A percentile compares a stretch with the other conserved stretches of the same genome.
Conservation (phyloP, 495 filamentous ascomycete genomes). For the Podospora fimiseda region DNA sequence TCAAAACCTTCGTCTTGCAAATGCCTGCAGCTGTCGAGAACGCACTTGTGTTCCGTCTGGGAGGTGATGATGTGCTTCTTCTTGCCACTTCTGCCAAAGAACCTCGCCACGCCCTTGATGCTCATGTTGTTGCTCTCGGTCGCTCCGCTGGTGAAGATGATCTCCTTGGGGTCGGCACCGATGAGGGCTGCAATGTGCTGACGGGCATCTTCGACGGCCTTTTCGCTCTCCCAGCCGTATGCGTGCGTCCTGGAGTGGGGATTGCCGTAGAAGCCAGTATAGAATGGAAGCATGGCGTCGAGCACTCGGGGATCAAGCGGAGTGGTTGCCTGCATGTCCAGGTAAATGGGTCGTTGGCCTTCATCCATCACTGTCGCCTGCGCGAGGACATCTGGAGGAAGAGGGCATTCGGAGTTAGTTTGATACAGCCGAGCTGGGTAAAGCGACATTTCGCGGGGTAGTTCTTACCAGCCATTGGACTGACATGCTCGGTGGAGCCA, state of each 20-base stretch:
- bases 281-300: slow-evolving; percentile 93
- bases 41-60: slow-evolving; percentile 98
- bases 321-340: slow-evolving; percentile 99
- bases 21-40: slow-evolving; percentile 93
- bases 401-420: slow-evolving; percentile 1
- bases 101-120: slow-evolving; percentile 93
- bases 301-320: slow-evolving; percentile 89
- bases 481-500: slow-evolving; percentile 51
- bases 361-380: slow-evolving; percentile 91
- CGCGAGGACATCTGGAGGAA: slow-evolving; percentile 64
- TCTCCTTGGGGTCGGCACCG: slow-evolving; percentile 93
- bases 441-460: background rate
- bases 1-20: slow-evolving; percentile 95
- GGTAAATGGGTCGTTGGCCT: slow-evolving; percentile 89
- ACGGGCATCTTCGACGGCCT: slow-evolving; percentile 80
- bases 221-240: slow-evolving; percentile 98
- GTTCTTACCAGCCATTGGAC: slow-evolving; percentile 62
- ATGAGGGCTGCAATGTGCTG: slow-evolving; percentile 78
- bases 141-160: slow-evolving; percentile 96
- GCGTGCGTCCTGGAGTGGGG: slow-evolving; percentile 96
- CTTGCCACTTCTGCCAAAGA: slow-evolving; percentile 86
- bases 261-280: slow-evolving; percentile 91
- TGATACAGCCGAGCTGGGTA: slow-evolving; percentile 2
- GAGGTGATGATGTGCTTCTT: slow-evolving; percentile 97
- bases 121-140: slow-evolving; percentile 99